Base-by-base conservation (phyloP, 441 rosid genomes). In the Adansonia grandidieri region DNA sequence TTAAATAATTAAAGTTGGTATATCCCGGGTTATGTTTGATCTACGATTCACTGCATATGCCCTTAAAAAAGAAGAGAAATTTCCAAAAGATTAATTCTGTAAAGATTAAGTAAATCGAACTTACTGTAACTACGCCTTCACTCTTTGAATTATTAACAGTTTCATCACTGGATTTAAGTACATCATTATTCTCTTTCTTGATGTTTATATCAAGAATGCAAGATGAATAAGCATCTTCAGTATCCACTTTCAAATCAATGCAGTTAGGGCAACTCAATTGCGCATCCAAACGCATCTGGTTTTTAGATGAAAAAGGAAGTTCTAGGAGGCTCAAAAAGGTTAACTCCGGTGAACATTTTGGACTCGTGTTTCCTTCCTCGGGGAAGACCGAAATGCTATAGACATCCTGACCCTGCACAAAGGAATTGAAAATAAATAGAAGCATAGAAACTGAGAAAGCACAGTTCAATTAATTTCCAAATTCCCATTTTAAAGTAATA, bases 381-480 rank as follows among this genome's bases (percentile, higher is more conserved):
- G 97, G 90, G 78, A 93, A 65, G 78, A 90, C 82, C 13, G 98
- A 88, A 85, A 91, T 84, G 81, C 89, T 89, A 80, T 88, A 91
- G 70, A 87, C 87, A 72, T 90, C 94, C 86, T 86, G 81, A 60
- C 85, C 92, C 98, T 93, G 86, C 78, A 83, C 63, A 81, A 74
- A 81, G 20, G 85, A 40, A 68, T 14, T 17, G 32, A 24, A 24
- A 32, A 68, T 56, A 9, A 67, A 68, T 69, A 53, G 63, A 2
- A 79, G 58, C 17, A 77, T 9, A 78, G 69, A 56, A 67, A 48
- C 22, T 11, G 10, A 4, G 8, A 19, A 77, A 68, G 5, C 42
- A 53, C 9, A 7, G 20, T 15, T 50, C 61, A 63, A 54, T 19
- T 22, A 19, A n/a, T 62, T 64, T 53, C 48, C 14, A 32, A 60